phyloP scores from a whole-genome alignment of 768 basidiomycete genomes.

The Xanthoconium purpureum region DNA sequence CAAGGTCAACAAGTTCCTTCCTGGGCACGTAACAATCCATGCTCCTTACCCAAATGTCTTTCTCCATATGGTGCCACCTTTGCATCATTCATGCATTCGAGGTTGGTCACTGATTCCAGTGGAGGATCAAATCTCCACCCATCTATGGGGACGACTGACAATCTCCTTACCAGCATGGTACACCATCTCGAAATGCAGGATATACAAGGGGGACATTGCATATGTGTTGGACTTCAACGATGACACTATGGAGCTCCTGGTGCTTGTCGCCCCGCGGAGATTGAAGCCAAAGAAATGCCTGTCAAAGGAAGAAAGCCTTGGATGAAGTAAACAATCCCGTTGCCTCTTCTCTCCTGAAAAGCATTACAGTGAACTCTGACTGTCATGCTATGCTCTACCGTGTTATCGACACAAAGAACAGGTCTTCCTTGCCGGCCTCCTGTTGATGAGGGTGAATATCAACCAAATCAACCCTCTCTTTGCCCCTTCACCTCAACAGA shows the following conservation, averaged over 20 bases:
- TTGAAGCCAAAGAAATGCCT: neutral
- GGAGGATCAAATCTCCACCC: neutral
- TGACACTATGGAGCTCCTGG: neutral
- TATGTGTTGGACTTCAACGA: neutral
- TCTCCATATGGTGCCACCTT: neutral
- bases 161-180: neutral
- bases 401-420: neutral
- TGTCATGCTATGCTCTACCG: neutral
- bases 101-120: neutral
- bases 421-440: neutral
- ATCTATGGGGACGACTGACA: accelerated
- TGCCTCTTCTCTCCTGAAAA: neutral
- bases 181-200: neutral
- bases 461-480: neutral
- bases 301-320: neutral
- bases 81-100: neutral
- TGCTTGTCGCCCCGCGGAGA: neutral
- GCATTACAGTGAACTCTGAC: neutral
- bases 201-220: neutral
- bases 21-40: neutral
- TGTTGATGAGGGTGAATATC: neutral
- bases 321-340: neutral
- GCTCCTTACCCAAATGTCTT: neutral
- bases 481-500: neutral
- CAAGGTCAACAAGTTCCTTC: neutral